Conservation (phyloP, 2,329 filamentous ascomycete species). For the Colletotrichum sublineola region DNA sequence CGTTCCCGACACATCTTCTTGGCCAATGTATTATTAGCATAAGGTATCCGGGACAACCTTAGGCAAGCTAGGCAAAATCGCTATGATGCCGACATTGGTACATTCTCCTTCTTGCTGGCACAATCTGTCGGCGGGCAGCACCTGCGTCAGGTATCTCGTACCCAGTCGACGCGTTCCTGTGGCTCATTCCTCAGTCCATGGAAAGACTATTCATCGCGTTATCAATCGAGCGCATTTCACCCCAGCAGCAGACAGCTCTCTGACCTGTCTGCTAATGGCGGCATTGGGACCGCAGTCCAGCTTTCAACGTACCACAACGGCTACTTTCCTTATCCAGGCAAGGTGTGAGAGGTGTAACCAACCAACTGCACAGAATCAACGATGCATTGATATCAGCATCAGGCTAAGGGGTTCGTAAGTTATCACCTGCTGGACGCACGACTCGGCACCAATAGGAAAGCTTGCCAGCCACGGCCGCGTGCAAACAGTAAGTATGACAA, state of each 20-base stretch:
- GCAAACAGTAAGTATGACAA: neutral
- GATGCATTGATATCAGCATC: neutral
- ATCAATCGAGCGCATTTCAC: neutral
- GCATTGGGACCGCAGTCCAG: neutral
- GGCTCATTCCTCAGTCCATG: slow-evolving; percentile 25
- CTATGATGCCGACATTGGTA: slow-evolving; percentile 7
- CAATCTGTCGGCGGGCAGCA: neutral
- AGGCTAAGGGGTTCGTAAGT: neutral
- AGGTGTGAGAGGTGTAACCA: neutral
- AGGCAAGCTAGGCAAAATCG: slow-evolving; percentile 14
- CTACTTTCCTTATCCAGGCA: neutral
- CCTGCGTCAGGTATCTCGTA: neutral
- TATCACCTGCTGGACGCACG: neutral
- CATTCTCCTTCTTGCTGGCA: slow-evolving; percentile 1
- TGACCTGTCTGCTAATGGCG: slow-evolving; percentile 1
- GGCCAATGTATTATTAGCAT: neutral
- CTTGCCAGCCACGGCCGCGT: slow-evolving; percentile 5
- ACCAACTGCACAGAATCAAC: neutral
- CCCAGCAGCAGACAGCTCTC: neutral
- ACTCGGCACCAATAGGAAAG: slow-evolving; percentile 4
- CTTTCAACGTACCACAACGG: slow-evolving; percentile 9
- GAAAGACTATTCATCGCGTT: slow-evolving; percentile 26
- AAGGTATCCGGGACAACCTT: neutral
- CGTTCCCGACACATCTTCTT: neutral
- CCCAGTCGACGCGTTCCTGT: neutral